A percentile compares a stretch with the other conserved stretches of the same genome.
phyloP scores from a whole-genome alignment of 306 rosid species.

The Sicyos edulis region DNA sequence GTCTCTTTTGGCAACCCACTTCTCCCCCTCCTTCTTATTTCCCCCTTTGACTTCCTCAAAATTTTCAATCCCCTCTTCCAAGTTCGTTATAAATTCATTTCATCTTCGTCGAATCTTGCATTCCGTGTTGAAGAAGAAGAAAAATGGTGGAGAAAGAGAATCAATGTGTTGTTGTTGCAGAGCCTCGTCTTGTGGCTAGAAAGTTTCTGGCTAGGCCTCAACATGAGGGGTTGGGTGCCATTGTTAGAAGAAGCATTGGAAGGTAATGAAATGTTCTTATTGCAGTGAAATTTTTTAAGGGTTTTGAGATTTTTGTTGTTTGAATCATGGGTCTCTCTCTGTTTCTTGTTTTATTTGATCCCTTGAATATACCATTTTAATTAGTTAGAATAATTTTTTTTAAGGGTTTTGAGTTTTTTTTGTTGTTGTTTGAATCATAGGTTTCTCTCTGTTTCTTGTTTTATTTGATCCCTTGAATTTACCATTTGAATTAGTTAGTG shows the following conservation, averaged over 20 bases:
- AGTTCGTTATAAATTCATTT: slow-evolving; percentile 8
- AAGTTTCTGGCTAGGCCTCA: slow-evolving; percentile 90
- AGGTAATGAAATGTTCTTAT: slow-evolving; percentile 33
- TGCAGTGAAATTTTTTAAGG: neutral
- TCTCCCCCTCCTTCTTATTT: neutral
- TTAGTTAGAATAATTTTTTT: no score
- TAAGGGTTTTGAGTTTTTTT: no score
- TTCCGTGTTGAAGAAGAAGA: neutral
- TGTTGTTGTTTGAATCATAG: neutral
- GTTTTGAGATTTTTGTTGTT: slow-evolving; percentile 10
- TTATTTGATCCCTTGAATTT: neutral
- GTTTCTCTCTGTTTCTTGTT: neutral
- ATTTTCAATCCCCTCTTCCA: neutral
- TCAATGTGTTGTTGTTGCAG: slow-evolving; percentile 24
- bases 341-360: neutral
- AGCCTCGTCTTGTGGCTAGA: slow-evolving; percentile 62
- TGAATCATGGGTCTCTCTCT: neutral
- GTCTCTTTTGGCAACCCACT: slow-evolving; percentile 20
- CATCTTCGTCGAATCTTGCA: slow-evolving; percentile 3
- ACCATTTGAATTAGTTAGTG: no score
- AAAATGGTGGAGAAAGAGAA: slow-evolving; percentile 43
- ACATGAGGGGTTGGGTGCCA: slow-evolving; percentile 84
- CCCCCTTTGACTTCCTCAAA: slow-evolving; percentile 3
- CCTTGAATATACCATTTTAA: neutral
- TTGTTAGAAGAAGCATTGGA: slow-evolving; percentile 97